Evolutionary conservation across 116 monocot species (phyloP).

Genomic region (Dioscorea cayenensis): DNA sequence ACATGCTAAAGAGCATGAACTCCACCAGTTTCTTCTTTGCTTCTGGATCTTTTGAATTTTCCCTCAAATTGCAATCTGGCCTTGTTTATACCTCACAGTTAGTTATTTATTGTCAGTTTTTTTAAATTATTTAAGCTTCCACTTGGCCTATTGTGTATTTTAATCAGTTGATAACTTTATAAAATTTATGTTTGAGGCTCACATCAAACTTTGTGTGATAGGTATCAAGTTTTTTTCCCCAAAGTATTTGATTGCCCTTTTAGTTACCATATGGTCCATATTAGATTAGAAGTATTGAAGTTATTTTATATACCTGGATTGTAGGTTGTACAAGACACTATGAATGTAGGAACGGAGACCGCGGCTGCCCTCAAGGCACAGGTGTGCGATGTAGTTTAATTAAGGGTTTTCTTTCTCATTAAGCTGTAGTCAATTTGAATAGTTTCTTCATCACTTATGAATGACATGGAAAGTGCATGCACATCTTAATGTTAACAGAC

Average conservation of each 20-base stretch:
- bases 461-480: neutral
- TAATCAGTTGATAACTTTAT: too few relatives aligned
- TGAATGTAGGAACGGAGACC: slow-evolving; percentile 85
- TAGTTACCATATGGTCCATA: neutral
- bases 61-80: too few relatives aligned
- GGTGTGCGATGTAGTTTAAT: slow-evolving; percentile 22
- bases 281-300: too few relatives aligned
- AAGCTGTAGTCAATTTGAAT: neutral
- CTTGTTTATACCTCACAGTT: too few relatives aligned
- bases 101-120: too few relatives aligned
- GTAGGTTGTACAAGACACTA: slow-evolving; percentile 78
- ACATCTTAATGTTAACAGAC: slow-evolving; percentile 41
- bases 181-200: too few relatives aligned
- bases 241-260: neutral
- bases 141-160: too few relatives aligned
- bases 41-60: neutral
- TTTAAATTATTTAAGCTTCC: too few relatives aligned
- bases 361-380: slow-evolving; percentile 89
- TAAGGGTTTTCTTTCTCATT: neutral
- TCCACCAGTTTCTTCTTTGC: neutral
- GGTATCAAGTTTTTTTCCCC: too few relatives aligned
- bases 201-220: too few relatives aligned
- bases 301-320: neutral
- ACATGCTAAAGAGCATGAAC: neutral
- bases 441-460: neutral